Evolutionary conservation across 2,329 filamentous ascomycete species (phyloP).

Genomic region (Neoascochyta sp.): DNA sequence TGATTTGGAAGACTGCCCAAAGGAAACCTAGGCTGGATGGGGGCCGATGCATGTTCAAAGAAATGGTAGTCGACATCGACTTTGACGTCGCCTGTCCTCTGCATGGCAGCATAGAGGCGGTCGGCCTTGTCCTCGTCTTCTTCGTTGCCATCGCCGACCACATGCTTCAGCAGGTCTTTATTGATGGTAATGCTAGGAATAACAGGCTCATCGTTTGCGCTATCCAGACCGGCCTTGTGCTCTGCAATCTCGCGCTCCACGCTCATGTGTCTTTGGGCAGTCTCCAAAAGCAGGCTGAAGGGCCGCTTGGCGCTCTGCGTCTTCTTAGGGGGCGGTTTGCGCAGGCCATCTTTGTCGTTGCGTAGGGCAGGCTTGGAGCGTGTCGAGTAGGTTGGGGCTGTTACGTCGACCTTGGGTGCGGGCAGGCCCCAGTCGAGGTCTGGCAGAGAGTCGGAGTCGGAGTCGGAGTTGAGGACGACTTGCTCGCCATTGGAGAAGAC

Average conservation of each 20-base stretch:
- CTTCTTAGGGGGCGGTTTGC: constrained; percentile 16
- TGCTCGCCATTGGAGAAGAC: constrained; percentile 52
- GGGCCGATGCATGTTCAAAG: constrained; percentile 33
- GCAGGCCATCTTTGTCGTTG: constrained; percentile 16
- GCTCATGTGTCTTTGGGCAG: constrained; percentile 20
- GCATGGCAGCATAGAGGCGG: constrained; percentile 55
- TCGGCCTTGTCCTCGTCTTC: constrained; percentile 63
- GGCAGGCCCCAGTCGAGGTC: constrained; percentile 49
- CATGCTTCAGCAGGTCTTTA: constrained; percentile 25
- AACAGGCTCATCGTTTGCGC: constrained; percentile 10
- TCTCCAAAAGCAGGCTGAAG: constrained; percentile 22
- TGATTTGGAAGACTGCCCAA: constrained; percentile 25
- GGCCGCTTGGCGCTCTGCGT: constrained; percentile 12
- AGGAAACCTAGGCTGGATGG: constrained; percentile 10
- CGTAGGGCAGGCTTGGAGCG: constrained; percentile 11
- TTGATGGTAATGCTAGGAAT: constrained; percentile 10
- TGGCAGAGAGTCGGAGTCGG: constrained; percentile 49
- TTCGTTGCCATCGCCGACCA: constrained; percentile 64
- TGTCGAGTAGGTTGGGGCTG: constrained; percentile 4
- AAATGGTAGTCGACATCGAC: constrained; percentile 56
- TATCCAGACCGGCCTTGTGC: constrained; percentile 25
- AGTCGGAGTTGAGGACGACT: constrained; percentile 64
- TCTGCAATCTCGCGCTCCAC: constrained; percentile 26
- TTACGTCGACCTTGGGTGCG: constrained; percentile 8
- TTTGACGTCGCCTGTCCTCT: constrained; percentile 58